phyloP scores from a whole-genome alignment of 108 stramenopile species.

The Bacterosira constricta region DNA sequence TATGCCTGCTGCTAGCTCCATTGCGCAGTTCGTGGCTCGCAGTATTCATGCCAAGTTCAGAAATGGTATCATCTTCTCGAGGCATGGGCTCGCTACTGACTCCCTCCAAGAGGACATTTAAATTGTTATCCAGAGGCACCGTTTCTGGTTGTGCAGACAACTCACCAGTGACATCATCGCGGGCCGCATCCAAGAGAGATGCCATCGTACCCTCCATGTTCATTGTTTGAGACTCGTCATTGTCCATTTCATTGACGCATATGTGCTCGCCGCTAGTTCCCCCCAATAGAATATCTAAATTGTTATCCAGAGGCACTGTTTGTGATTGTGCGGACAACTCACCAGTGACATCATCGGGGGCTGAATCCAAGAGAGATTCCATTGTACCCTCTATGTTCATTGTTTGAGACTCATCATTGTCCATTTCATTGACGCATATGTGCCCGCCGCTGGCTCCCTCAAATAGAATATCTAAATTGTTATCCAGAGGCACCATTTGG shows the following conservation, averaged over 20 bases:
- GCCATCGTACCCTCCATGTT: slow-evolving; percentile 26
- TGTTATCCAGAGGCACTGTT: slow-evolving; percentile 18
- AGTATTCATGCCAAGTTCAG: background rate
- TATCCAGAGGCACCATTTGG: slow-evolving; percentile 13
- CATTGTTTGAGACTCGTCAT: slow-evolving; percentile 26
- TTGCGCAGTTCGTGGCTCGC: background rate
- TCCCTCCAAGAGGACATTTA: slow-evolving; percentile 7
- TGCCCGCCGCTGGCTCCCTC: background rate
- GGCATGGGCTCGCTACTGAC: background rate
- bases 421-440: too few species aligned
- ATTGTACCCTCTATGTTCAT: slow-evolving; percentile 33
- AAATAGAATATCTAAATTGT: slow-evolving; percentile 12
- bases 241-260: too few species aligned
- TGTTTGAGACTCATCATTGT: slow-evolving; percentile 23
- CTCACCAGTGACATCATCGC: background rate
- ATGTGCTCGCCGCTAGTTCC: background rate
- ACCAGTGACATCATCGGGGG: background rate
- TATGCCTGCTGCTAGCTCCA: background rate
- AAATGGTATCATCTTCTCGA: slow-evolving; percentile 10
- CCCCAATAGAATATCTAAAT: slow-evolving; percentile 9
- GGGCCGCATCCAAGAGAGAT: slow-evolving; percentile 8
- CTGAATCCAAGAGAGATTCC: slow-evolving; percentile 7
- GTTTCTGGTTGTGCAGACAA: slow-evolving; percentile 3
- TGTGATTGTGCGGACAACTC: background rate
- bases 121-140: slow-evolving; percentile 13